These are phyloP conservation scores for Malus asiatica DNA, from an alignment of 306 rosid species.

Conservation along the genomic window DNA sequence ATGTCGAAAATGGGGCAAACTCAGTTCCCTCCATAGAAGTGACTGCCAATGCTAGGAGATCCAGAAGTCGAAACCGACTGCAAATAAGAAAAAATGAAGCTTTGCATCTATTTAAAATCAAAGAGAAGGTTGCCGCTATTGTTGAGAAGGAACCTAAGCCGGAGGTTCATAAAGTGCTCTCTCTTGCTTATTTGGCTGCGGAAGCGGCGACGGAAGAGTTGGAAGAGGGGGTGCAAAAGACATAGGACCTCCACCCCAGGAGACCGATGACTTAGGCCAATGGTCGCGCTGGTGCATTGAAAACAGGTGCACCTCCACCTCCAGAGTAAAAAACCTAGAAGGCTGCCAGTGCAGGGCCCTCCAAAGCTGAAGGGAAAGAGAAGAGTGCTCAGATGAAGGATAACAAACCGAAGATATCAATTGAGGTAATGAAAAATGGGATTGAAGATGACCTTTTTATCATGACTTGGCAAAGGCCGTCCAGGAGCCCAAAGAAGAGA, in stretches of 20 bases:
- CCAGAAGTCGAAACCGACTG: background rate
- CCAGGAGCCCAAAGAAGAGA: slow-evolving; percentile 24
- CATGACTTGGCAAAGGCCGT: slow-evolving; percentile 26
- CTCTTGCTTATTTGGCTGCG: background rate
- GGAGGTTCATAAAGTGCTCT: background rate
- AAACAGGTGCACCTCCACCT: background rate
- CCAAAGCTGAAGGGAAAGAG: background rate
- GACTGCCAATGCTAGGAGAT: background rate
- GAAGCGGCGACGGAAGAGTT: background rate
- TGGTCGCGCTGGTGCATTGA: background rate
- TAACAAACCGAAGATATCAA: background rate
- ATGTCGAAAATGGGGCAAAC: background rate
- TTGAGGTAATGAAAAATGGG: slow-evolving; percentile 18
- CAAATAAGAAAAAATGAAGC: background rate
- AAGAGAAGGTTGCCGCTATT: background rate
- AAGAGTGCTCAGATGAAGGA: background rate
- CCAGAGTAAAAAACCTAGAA: background rate
- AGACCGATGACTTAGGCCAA: slow-evolving; percentile 9
- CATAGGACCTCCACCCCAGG: slow-evolving; percentile 35
- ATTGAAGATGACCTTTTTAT: slow-evolving; percentile 29
- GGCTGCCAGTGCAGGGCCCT: background rate
- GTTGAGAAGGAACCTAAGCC: background rate
- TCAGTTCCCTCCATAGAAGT: background rate
- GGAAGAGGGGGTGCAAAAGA: slow-evolving; percentile 4
- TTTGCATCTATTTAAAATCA: background rate